Evolutionary conservation across 441 rosid genomes (phyloP), one percentile per base, ranked within the genome.

Genomic region (Eutrema salsugineum): DNA sequence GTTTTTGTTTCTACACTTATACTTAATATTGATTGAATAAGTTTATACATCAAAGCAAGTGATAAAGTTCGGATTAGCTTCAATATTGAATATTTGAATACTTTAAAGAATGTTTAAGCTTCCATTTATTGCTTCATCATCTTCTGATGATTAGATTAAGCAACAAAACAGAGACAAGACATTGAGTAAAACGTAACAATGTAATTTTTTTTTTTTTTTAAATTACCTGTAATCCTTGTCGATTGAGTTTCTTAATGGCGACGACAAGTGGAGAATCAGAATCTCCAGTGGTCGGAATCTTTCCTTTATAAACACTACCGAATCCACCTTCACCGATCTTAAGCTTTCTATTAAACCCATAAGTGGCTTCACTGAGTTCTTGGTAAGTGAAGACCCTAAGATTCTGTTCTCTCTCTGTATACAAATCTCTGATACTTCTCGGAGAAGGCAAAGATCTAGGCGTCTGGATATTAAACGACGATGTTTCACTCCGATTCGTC

Each of bases 261-360:
- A 86, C 90, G 48, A 70, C 70, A 35, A 79, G 51, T 28, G 84
- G 73, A 46, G 76, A 40, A 61, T 56, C 66, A 38, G 82, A 81
- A 40, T 56, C 72, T n/a, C 33, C 71, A 10, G 19, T 39, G 8
- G 56, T 73, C 67, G 55, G 75, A 59, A 91, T 80, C n/a, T 82
- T 64, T 19, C 95, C 97, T 70, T 82, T 87, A 28, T 86, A 94
- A 11, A 90, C 95, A 63, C 77, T 68, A 47, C 99, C 97, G 27
- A 91, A 94, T 10, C 99, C 99, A 44, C 99, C 99, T 84, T 91
- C 94, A n/a, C 99, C 99, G 22, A 94, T 85, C 90, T 82, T 90
- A 42, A 83, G 79, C 55, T 67, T 67, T 77, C 93, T 76, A 76
- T 28, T 84, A 76, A 94, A 94, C 20, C 84, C 87, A 77, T 66